Evolutionary conservation across 2,329 filamentous ascomycete genomes (phyloP), one percentile per base, ranked within the genome.

Genomic region (Trichoderma lentiforme): DNA sequence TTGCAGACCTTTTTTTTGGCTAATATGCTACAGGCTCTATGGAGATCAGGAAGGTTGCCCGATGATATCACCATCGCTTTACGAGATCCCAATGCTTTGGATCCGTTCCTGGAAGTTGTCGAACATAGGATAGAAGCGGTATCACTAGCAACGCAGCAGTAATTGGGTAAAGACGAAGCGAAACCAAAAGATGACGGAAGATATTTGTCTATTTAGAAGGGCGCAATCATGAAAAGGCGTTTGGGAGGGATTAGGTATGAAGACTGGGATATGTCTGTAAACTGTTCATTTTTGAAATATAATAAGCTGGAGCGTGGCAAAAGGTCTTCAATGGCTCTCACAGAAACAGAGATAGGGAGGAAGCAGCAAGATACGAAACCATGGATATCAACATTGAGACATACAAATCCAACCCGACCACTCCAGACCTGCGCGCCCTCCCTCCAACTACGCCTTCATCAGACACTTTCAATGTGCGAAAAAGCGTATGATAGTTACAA

Each of bases 31-130:
- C 71, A 89, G 87, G 84, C 82, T 66, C 80, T 90, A 5, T 78
- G 83, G 71, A 83, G 84, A 78, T 82, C 83, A 3, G 88, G 88
- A 3, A 79, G 83, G 43, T 76, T 85, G 60, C 89, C 91, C 4
- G 92, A 95, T 77, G 93, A 95, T 78, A 87, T 94, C 26, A 91
- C 93, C 1, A 88, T 92, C 53, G 88, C 92, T 28, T 85, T 97
- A 82, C 87, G 94, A 76, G 94, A 98, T 81, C 88, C 94, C 2
- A 96, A 97, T 77, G 86, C 90, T 70, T 84, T 97, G 56, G 89
- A 89, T 15, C 88, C 90, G 32, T 78, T 94, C 56, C 81, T 97
- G 61, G 91, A 90, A 3, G 82, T 93, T 6, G 88, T 94, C n/a
- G 90, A 93, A 71, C 89, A 90, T 70, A 87, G 80, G 32, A 82